phyloP scores from a whole-genome alignment of 495 filamentous ascomycete species.

The Aeminium ludgeri region DNA sequence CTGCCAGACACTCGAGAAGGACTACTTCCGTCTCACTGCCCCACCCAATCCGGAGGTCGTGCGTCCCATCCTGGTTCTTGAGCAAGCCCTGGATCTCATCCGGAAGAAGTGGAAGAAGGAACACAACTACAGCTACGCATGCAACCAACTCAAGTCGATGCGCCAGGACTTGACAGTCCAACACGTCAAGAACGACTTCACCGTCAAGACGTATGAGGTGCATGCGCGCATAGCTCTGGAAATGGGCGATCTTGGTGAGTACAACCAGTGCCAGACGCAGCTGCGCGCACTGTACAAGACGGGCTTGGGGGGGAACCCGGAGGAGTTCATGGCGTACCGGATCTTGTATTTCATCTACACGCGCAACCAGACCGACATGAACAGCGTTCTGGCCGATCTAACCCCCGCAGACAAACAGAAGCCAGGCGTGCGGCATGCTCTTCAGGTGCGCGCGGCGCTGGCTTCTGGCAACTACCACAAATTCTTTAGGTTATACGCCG shows the following conservation, averaged over 20 bases:
- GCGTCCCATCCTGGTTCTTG: conserved; percentile 64
- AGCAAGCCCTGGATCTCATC: conserved; percentile 68
- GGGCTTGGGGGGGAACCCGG: conserved; percentile 72
- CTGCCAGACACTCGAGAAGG: conserved; percentile 76
- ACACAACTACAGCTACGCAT: conserved; percentile 90
- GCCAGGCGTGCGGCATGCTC: conserved; percentile 69
- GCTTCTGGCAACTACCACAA: conserved; percentile 91
- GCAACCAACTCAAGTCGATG: conserved; percentile 97
- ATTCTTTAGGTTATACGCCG: conserved; percentile 79
- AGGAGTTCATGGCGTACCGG: conserved; percentile 98
- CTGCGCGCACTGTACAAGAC: conserved; percentile 75
- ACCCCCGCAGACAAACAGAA: conserved; percentile 85
- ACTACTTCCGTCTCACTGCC: conserved; percentile 82
- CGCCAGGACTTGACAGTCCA: conserved; percentile 97
- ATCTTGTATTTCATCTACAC: conserved; percentile 99
- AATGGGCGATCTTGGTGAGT: conserved; percentile 99
- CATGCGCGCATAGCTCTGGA: conserved; percentile 96
- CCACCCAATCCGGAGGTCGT: conserved; percentile 74
- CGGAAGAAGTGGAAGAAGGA: conserved; percentile 91
- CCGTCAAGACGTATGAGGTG: conserved; percentile 88
- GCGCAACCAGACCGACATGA: conserved; percentile 94
- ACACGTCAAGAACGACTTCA: conserved; percentile 88
- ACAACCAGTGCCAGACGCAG: conserved; percentile 99
- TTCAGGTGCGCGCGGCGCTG: conserved; percentile 77
- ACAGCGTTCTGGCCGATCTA: conserved; percentile 94